Evolutionary conservation across 441 rosid genomes (phyloP).

Genomic region (Dalechampia spathulata): DNA sequence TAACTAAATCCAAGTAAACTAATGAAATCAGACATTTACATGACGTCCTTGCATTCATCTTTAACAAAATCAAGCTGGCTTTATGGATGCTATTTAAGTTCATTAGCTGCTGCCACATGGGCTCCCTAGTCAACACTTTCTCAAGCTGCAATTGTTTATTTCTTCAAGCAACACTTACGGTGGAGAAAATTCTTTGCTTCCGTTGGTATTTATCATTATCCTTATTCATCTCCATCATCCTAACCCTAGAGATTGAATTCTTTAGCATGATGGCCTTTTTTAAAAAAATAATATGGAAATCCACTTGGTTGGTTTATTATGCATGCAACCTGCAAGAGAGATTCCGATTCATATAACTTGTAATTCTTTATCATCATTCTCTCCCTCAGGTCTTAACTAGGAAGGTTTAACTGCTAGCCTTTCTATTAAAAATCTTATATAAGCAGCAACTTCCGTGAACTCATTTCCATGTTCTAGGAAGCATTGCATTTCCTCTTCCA

Average conservation of each 20-base stretch:
- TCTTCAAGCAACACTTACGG: slow-evolving; percentile 2
- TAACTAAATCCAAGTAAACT: no score
- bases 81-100: slow-evolving; percentile 12
- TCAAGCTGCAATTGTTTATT: slow-evolving; percentile 7
- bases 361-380: slow-evolving; percentile 1
- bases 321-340: slow-evolving; percentile 20
- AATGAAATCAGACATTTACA: no score
- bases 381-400: slow-evolving; percentile 3
- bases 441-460: no score
- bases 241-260: no score
- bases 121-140: slow-evolving; percentile 16
- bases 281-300: background rate
- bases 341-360: slow-evolving; percentile 31
- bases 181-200: slow-evolving; percentile 11
- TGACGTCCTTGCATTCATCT: no score
- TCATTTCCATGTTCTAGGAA: no score
- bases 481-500: no score
- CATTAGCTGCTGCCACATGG: slow-evolving; percentile 14
- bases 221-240: no score
- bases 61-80: slow-evolving; percentile 22
- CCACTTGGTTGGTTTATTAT: slow-evolving; percentile 11
- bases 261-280: slow-evolving; percentile 7
- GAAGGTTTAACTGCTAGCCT: slow-evolving; percentile 27
- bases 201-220: no score
- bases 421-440: slow-evolving; percentile 22